Evolutionary conservation across 2,329 filamentous ascomycete species (phyloP), one percentile per base, ranked within the genome.

Genomic region (Fusarium liriodendri): DNA sequence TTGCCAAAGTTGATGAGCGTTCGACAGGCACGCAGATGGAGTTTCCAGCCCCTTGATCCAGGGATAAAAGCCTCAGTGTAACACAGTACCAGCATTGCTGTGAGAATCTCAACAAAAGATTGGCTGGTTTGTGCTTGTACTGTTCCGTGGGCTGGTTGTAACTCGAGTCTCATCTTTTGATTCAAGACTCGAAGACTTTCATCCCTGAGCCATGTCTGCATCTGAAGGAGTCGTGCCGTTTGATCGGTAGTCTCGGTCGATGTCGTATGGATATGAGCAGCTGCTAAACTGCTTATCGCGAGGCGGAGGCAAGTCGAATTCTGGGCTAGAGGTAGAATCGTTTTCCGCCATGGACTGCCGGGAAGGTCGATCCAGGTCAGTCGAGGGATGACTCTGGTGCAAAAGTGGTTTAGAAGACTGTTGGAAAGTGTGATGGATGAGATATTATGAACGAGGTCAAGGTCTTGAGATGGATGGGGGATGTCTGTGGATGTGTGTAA

Each of bases 321-420:
- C 7, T 69, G 65, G 2, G 73, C 64, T 18, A 69, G 62, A 20
- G 54, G 62, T 9, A 50, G 60, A 45, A 72, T 65, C 11, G 63
- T 70, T 13, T 67, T 50, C 37, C 74, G 67, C 74, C 73, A 72
- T 5, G 71, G 74, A 35, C 70, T 71, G 20, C 64, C 59, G 14
- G 74, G 73, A 37, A 67, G 71, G 20, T 76, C 74, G 33, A 76
- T 69, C 73, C 74, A 76, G 18, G 73, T 75, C 38, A 76, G 40
- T 7, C 71, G 69, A 16, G 73, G 70, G 16, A 72, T 66, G 45
- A 73, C 73, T 25, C 68, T 67, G 25, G 69, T 64, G 37, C 63
- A 67, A 22, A 76, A 76, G 42, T 76, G 74, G 16, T 70, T 42
- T 4, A 76, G 66, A 4, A 75, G 62, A 6, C 55, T 74, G 8